These are phyloP conservation scores for Nymphaea thermarum DNA, from an alignment of 164 flowering plant species.

Conservation along the genomic window DNA sequence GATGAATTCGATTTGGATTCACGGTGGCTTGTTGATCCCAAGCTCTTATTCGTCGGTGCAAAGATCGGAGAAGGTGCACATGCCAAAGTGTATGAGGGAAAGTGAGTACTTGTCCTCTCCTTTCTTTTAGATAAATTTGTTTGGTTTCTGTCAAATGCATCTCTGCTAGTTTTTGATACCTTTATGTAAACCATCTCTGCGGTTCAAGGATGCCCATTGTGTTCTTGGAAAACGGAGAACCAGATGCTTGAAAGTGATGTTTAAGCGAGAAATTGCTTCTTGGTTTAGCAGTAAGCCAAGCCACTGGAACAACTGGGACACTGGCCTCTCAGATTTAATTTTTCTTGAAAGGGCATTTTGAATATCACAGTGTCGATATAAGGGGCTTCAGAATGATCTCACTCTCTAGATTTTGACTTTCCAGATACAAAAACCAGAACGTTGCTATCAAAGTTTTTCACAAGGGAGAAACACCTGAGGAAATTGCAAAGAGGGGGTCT, in stretches of 20 bases:
- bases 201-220: not conserved
- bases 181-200: not conserved
- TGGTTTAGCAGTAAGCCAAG: not conserved
- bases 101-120: conserved; percentile 45
- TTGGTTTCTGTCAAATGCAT: not conserved
- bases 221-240: no score
- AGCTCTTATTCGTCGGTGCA: conserved; percentile 84
- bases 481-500: conserved; percentile 51
- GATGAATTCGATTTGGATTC: conserved; percentile 43
- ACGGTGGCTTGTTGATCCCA: conserved; percentile 84
- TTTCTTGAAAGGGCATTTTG: no score
- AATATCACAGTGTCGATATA: no score
- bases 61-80: conserved; percentile 95
- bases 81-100: conserved; percentile 95
- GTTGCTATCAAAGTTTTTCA: conserved; percentile 87
- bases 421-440: conserved; percentile 72
- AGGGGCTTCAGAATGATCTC: not conserved
- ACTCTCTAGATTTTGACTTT: not conserved
- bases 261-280: not conserved
- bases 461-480: conserved; percentile 81
- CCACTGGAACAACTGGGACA: no score
- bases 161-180: not conserved
- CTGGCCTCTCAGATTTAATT: no score
- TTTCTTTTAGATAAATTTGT: not conserved
- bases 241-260: not conserved